A percentile compares a stretch with the other conserved stretches of the same genome.
Conservation (phyloP, 2,329 filamentous ascomycete species). For the Xylariaceae sp. region DNA sequence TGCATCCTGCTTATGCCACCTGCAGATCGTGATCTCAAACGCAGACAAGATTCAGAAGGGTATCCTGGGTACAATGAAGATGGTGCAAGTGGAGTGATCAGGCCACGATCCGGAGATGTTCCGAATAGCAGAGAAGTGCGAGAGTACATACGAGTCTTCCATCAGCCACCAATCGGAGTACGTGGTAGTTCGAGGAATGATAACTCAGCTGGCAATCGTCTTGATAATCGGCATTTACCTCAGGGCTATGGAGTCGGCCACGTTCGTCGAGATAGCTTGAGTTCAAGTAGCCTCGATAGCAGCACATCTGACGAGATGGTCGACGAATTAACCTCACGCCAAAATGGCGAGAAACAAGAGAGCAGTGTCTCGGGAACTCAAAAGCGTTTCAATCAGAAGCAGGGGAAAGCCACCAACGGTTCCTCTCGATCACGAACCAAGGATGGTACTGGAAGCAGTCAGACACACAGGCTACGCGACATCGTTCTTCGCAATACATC, state of each 20-base stretch:
- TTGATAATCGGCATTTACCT: background rate
- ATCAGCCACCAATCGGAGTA: conserved; percentile 24
- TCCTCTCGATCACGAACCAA: conserved; percentile 4
- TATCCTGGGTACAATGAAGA: conserved; percentile 22
- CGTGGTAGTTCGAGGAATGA: conserved; percentile 24
- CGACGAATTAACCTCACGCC: conserved; percentile 25
- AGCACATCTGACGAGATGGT: conserved; percentile 26
- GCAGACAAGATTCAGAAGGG: conserved; percentile 4
- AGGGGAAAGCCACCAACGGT: conserved; percentile 2
- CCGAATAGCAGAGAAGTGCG: conserved; percentile 27
- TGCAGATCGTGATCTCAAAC: conserved; percentile 16
- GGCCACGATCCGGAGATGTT: conserved; percentile 12
- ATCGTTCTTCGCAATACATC: conserved; percentile 47
- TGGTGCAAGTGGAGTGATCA: conserved; percentile 13
- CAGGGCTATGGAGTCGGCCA: conserved; percentile 6
- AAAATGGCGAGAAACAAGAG: conserved; percentile 8
- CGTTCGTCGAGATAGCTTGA: conserved; percentile 15
- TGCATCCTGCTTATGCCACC: conserved; percentile 23
- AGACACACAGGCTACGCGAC: conserved; percentile 22
- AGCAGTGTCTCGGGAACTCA: background rate
- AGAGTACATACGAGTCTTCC: conserved; percentile 28
- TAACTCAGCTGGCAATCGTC: background rate
- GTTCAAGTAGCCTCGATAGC: conserved; percentile 29
- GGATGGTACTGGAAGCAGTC: conserved; percentile 10
- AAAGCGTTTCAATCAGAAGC: background rate